Conservation (phyloP, 129 eudicot genomes). For the Centaurea solstitialis region DNA sequence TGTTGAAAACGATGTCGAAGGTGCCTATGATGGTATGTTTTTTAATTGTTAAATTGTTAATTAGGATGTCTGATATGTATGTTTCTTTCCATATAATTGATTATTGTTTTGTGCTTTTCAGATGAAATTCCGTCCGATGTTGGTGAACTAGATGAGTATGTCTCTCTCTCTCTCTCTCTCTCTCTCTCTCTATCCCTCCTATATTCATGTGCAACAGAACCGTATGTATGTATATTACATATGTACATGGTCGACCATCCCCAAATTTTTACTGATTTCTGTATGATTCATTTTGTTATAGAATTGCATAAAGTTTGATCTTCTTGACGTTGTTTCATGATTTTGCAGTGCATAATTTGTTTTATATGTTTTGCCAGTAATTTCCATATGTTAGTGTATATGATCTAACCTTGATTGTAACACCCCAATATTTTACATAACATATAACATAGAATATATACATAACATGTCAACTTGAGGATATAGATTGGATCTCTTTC, state of each 20-base stretch:
- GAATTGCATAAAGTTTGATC: neutral
- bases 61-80: neutral
- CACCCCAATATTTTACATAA: no score
- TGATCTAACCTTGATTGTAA: no score
- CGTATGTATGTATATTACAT: no score
- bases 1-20: neutral
- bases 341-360: neutral
- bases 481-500: no score
- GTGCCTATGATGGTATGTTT: neutral
- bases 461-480: no score
- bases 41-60: neutral
- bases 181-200: neutral
- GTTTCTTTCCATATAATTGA: neutral
- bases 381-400: neutral
- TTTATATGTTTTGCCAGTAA: neutral
- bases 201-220: neutral
- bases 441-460: no score
- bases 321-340: neutral
- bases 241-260: neutral
- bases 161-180: neutral
- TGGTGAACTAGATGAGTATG: neutral
- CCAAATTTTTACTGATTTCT: neutral
- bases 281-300: neutral
- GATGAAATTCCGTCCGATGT: neutral
- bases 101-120: neutral